phyloP scores from a whole-genome alignment of 495 filamentous ascomycete species.

The Terfezia boudieri region DNA sequence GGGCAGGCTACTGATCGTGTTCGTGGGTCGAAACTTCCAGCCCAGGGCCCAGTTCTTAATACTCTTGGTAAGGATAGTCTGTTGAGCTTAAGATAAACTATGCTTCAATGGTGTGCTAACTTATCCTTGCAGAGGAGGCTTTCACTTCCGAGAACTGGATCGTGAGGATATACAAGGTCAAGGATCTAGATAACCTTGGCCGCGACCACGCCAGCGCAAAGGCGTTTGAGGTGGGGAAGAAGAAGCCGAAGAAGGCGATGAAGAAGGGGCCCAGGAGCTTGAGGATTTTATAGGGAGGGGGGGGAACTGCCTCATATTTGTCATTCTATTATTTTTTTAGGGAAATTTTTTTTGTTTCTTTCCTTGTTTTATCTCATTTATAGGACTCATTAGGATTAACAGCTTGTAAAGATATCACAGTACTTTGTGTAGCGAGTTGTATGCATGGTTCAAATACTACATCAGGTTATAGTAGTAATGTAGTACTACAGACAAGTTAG shows the following conservation, averaged over 20 bases:
- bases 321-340: too few species aligned
- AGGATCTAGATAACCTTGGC: conserved; percentile 89
- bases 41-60: conserved; percentile 64
- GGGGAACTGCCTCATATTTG: neutral
- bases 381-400: too few species aligned
- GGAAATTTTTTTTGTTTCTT: too few species aligned
- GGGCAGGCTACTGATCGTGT: conserved; percentile 88
- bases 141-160: conserved; percentile 99
- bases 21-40: conserved; percentile 56
- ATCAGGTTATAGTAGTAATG: too few species aligned
- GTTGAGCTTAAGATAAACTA: too few species aligned
- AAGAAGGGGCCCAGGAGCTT: conserved; percentile 59
- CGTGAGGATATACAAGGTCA: conserved; percentile 98
- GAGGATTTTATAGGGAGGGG: conserved; percentile 28
- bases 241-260: conserved; percentile 74
- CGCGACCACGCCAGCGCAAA: conserved; percentile 65
- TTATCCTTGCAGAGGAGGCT: conserved; percentile 39
- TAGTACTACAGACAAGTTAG: too few species aligned
- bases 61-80: conserved; percentile 31
- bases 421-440: too few species aligned
- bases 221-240: conserved; percentile 78
- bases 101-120: neutral
- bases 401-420: too few species aligned
- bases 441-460: too few species aligned
- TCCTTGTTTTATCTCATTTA: too few species aligned